Conservation (phyloP, 2,329 filamentous ascomycete genomes). For the Alternaria gansuensis region DNA sequence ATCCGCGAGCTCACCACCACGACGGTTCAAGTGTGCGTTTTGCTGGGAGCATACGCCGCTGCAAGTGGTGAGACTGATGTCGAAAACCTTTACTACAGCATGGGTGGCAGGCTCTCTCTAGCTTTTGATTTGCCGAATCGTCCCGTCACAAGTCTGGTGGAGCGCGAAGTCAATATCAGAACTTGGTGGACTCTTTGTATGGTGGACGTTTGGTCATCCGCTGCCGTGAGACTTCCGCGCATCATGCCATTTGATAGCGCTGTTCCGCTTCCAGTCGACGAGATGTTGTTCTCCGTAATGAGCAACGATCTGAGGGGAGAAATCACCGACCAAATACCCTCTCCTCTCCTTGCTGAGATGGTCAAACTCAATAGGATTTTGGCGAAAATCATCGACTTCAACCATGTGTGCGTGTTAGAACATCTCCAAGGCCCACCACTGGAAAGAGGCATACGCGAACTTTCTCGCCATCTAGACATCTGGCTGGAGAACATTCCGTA, state of each 20-base stretch:
- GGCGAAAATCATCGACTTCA: slow-evolving; percentile 37
- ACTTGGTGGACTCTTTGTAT: slow-evolving; percentile 40
- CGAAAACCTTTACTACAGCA: slow-evolving; percentile 38
- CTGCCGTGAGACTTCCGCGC: slow-evolving; percentile 32
- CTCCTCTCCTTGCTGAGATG: slow-evolving; percentile 39
- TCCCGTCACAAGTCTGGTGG: slow-evolving; percentile 30
- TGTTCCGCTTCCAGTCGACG: slow-evolving; percentile 35
- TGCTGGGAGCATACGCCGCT: slow-evolving; percentile 37
- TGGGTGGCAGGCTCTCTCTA: slow-evolving; percentile 35
- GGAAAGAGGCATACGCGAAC: slow-evolving; percentile 28
- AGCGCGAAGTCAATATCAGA: slow-evolving; percentile 38
- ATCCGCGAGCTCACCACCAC: slow-evolving; percentile 30
- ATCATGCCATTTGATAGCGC: slow-evolving; percentile 35
- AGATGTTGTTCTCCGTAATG: slow-evolving; percentile 36
- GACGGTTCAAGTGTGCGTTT: slow-evolving; percentile 32
- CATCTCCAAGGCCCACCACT: slow-evolving; percentile 31
- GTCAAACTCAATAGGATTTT: slow-evolving; percentile 37
- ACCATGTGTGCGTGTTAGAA: slow-evolving; percentile 33
- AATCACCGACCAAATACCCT: slow-evolving; percentile 23
- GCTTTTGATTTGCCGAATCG: slow-evolving; percentile 34
- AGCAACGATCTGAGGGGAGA: slow-evolving; percentile 21
- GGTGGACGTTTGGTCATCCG: slow-evolving; percentile 40
- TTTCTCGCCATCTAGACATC: slow-evolving; percentile 31
- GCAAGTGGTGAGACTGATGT: slow-evolving; percentile 37
- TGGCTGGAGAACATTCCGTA: slow-evolving; percentile 35